Evolutionary conservation across 768 basidiomycete species (phyloP).

Genomic region (Lactarius pseudohatsudake): DNA sequence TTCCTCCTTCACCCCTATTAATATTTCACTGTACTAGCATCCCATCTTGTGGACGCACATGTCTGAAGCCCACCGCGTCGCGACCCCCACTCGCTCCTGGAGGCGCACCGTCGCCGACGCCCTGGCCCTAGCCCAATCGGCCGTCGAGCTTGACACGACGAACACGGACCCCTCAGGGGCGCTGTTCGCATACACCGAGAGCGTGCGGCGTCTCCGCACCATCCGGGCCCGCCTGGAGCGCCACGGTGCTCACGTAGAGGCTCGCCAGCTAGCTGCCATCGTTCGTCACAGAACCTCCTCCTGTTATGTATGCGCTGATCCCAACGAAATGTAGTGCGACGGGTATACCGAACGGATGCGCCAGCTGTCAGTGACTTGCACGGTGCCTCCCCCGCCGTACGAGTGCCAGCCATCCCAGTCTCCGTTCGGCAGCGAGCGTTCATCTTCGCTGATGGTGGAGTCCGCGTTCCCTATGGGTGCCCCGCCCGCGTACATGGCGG

Average conservation of each 20-base stretch:
- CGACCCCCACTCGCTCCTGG: slow-evolving; percentile 17
- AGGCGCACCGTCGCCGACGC: slow-evolving; percentile 18
- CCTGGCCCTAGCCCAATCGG: slow-evolving; percentile 10
- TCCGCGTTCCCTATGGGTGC: neutral
- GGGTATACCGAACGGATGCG: slow-evolving; percentile 21
- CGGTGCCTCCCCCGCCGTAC: slow-evolving; percentile 19
- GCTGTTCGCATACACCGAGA: slow-evolving; percentile 14
- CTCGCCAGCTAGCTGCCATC: slow-evolving; percentile 9
- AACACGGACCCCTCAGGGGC: slow-evolving; percentile 14
- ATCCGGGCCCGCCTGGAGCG: slow-evolving; percentile 22
- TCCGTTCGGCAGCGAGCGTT: neutral
- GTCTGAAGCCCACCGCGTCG: neutral
- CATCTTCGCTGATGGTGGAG: neutral
- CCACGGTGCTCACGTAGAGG: slow-evolving; percentile 14
- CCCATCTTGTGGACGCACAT: neutral
- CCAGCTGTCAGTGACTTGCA: slow-evolving; percentile 2
- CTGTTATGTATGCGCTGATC: neutral
- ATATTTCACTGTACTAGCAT: neutral
- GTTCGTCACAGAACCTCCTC: neutral
- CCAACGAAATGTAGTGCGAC: slow-evolving; percentile 1
- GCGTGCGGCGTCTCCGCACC: slow-evolving; percentile 13
- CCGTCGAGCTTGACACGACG: slow-evolving; percentile 19
- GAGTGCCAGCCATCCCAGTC: neutral
- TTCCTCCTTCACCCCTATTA: neutral
- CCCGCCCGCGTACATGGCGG: slow-evolving; percentile 14